Base-by-base conservation (phyloP, 768 basidiomycete species). In the Astraeus odoratus region DNA sequence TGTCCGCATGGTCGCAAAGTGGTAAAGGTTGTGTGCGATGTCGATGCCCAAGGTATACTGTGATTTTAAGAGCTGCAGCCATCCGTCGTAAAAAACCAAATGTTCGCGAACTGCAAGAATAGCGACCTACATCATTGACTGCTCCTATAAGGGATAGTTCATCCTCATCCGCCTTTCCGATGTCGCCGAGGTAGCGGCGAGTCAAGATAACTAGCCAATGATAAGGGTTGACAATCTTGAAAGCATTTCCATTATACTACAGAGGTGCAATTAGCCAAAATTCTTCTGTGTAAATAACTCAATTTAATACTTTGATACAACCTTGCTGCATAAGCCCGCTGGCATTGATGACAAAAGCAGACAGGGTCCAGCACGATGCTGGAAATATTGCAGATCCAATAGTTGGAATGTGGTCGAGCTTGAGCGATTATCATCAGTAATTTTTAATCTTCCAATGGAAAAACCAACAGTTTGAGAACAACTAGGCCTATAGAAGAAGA, bases 351-450 rank as follows among this genome's bases (percentile, higher is more conserved):
- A 55, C 1, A 38, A 38, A 60, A 19, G 37, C 55, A 8, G 53
- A 35, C 7, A 56, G 52, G 3, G 46, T 52, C 35, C 55, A 45
- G 42, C 55, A 66, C 6, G 65, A 66, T 19, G 59, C 51, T 1
- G 67, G 27, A 31, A 59, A 54, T 9, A 36, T 44, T 2, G 47
- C 56, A 5, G 49, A 56, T 3, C 67, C 64, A 2, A 59, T 40
- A 3, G 61, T 56, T 0, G 68, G 68, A 2, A 69, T 59, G 5
- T 35, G 36, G n/a, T 56, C 46, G 7, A 62, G 46, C 63, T 64
- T n/a, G n/a, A n/a, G n/a, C n/a, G n/a, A n/a, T n/a, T n/a, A n/a
- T n/a, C n/a, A n/a, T n/a, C n/a, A n/a, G n/a, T n/a, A n/a, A n/a
- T n/a, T n/a, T n/a, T n/a, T 8, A 15, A 30, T 30, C 8, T 15